These are phyloP conservation scores for Kluyveromyces aestuarii DNA, from an alignment of 805 yeast species.

Conservation along the genomic window DNA sequence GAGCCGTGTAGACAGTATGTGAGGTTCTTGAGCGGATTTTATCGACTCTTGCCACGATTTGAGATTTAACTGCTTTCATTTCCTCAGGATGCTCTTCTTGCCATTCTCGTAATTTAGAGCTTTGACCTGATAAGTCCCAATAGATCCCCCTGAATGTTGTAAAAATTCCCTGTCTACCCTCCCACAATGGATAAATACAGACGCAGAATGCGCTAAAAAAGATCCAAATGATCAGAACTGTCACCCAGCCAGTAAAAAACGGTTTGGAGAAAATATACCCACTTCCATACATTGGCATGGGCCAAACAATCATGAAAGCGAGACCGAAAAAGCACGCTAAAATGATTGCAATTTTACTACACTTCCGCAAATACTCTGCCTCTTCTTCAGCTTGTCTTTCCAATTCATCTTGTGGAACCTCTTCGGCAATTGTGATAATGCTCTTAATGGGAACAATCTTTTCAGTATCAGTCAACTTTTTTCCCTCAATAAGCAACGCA, in stretches of 20 bases:
- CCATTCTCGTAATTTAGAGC: slow-evolving; percentile 66
- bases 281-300: slow-evolving; percentile 90
- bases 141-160: slow-evolving; percentile 66
- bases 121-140: slow-evolving; percentile 79
- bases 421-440: slow-evolving; percentile 25
- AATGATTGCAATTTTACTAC: slow-evolving; percentile 52
- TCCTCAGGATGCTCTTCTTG: slow-evolving; percentile 65
- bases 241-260: slow-evolving; percentile 87
- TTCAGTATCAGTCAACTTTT: slow-evolving; percentile 6
- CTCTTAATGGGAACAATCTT: slow-evolving; percentile 26
- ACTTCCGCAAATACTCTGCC: slow-evolving; percentile 39
- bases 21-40: not conserved
- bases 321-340: slow-evolving; percentile 55
- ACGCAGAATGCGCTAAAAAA: slow-evolving; percentile 59
- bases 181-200: slow-evolving; percentile 59
- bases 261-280: slow-evolving; percentile 62
- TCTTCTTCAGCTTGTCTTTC: slow-evolving; percentile 37
- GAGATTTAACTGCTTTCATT: slow-evolving; percentile 64
- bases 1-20: not conserved
- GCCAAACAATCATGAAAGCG: slow-evolving; percentile 68
- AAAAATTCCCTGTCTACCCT: slow-evolving; percentile 60
- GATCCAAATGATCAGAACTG: slow-evolving; percentile 74
- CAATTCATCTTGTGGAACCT: slow-evolving; percentile 14
- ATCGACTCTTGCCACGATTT: slow-evolving; percentile 37
- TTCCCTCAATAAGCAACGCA: not conserved